phyloP scores from a whole-genome alignment of 2,329 filamentous ascomycete genomes.

The Ophiostoma ulmi region DNA sequence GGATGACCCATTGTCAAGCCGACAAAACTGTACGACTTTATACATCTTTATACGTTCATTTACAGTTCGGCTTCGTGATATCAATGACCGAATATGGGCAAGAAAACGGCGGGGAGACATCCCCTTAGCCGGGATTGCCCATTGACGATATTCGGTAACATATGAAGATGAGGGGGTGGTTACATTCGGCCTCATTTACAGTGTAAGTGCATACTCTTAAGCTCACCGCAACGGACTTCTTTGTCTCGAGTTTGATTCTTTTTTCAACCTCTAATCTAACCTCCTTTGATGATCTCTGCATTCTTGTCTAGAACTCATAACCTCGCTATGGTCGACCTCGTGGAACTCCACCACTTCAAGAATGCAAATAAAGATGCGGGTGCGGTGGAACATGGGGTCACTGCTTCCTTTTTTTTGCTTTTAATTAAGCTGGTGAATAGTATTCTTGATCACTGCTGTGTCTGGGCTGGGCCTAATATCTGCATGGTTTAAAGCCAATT shows the following conservation, averaged over 20 bases:
- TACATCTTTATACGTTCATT: neutral
- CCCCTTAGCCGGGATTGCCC: neutral
- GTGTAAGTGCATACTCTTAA: neutral
- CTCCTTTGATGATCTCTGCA: neutral
- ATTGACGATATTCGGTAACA: neutral
- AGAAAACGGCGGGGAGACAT: neutral
- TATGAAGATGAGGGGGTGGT: constrained; percentile 8
- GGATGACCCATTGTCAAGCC: neutral
- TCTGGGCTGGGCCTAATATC: neutral
- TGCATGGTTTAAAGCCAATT: neutral
- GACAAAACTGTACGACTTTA: neutral
- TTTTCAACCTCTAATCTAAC: neutral
- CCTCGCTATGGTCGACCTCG: neutral
- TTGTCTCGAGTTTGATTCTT: neutral
- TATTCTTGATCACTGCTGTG: neutral
- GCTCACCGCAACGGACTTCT: neutral
- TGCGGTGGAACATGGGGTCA: neutral
- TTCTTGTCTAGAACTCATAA: neutral
- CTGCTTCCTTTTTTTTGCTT: neutral
- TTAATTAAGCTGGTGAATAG: neutral
- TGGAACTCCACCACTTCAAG: neutral
- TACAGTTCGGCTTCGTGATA: neutral
- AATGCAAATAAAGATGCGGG: neutral
- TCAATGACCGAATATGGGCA: neutral
- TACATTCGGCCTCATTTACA: neutral